These are phyloP conservation scores for Penicillium goetzii DNA, from an alignment of 495 filamentous ascomycete genomes.

Conservation along the genomic window DNA sequence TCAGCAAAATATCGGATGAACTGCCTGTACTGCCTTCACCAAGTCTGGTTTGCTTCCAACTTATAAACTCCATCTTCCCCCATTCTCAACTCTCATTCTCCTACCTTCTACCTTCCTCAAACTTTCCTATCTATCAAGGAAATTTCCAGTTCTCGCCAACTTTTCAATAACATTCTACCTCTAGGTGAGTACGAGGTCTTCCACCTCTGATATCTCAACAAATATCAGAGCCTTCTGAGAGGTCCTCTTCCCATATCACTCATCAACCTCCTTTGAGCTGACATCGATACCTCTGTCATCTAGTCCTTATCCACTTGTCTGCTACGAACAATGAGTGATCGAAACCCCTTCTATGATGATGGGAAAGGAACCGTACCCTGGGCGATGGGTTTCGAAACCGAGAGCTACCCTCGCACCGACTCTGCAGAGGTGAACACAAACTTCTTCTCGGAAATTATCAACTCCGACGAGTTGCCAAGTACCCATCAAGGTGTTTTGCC, in stretches of 20 bases:
- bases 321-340: background rate
- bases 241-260: background rate
- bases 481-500: too few species aligned
- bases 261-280: background rate
- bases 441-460: background rate
- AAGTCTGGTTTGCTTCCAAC: background rate
- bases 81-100: background rate
- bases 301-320: background rate
- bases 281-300: background rate
- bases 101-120: background rate
- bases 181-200: background rate
- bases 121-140: background rate
- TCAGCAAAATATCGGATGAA: background rate
- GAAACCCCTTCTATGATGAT: too few species aligned
- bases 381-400: too few species aligned
- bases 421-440: background rate
- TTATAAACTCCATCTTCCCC: background rate
- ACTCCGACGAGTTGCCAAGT: background rate
- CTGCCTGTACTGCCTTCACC: background rate
- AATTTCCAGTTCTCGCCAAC: background rate
- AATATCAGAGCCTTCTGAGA: background rate
- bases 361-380: too few species aligned
- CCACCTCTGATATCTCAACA: background rate
- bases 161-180: background rate
- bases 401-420: background rate